These are phyloP conservation scores for Erigeron canadensis DNA, from an alignment of 129 eudicot species.

Conservation along the genomic window DNA sequence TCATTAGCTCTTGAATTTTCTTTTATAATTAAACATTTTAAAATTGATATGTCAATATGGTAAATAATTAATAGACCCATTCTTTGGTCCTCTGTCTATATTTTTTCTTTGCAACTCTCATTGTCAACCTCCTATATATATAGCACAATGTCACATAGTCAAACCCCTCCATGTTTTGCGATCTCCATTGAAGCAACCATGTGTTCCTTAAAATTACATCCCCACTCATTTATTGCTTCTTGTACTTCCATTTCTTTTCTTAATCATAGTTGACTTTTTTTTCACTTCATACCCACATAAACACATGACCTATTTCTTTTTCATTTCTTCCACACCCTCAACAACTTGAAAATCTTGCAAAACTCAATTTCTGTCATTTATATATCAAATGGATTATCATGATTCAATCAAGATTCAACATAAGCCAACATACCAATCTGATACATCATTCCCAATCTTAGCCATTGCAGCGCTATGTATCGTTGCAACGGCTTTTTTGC, in stretches of 20 bases:
- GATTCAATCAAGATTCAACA: constrained; percentile 42
- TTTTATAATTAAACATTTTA: neutral
- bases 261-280: constrained; percentile 34
- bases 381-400: constrained; percentile 36
- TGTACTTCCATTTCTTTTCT: constrained; percentile 37
- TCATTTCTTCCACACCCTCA: constrained; percentile 29
- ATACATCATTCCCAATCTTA: constrained; percentile 59
- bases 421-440: constrained; percentile 32
- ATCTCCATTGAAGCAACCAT: constrained; percentile 44
- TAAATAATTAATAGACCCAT: neutral
- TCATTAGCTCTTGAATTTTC: neutral
- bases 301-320: constrained; percentile 23
- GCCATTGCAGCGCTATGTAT: constrained; percentile 67
- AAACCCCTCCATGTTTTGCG: constrained; percentile 39
- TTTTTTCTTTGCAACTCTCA: neutral
- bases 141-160: constrained; percentile 24
- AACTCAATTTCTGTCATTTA: neutral
- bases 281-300: constrained; percentile 28
- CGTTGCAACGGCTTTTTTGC: constrained; percentile 61
- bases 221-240: constrained; percentile 47
- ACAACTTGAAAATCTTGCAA: constrained; percentile 18
- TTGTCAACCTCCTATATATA: constrained; percentile 25
- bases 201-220: constrained; percentile 40
- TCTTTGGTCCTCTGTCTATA: neutral
- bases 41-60: neutral